Base-by-base conservation (phyloP, 1,284 basidiomycete genomes). In the Hortiboletus rubellus region DNA sequence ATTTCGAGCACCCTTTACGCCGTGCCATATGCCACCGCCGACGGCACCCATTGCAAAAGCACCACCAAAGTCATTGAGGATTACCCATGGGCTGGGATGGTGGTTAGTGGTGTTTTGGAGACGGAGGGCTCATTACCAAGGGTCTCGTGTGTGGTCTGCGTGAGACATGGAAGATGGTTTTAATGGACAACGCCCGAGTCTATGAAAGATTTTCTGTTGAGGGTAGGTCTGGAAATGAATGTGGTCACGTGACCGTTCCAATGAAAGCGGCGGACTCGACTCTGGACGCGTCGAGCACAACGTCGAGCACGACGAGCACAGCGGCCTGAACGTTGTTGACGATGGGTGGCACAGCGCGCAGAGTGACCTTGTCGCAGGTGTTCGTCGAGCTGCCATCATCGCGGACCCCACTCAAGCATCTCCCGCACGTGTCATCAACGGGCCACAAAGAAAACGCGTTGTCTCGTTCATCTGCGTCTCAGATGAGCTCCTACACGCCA, bases 11-110 rank as follows among this genome's bases (percentile, higher is more conserved):
- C 96, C 97, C 77, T 99, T 99, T 72, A 98, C 96, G 64, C 95
- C 94, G 77, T 99, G 96, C 96, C 96, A 99, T 71, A 99, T 95
- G 64, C 93, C 94, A 67, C 96, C 94, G 66, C 95, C 95, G 50
- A 96, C 87, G 24, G 93, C 92, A 72, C 94, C 94, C 94, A 96
- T 96, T 37, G 94, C 86, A 72, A 95, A 96, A 18, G 95, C 96
- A 65, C 94, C 96, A 64, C 96, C 96, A 74, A 97, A 96, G 79
- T 99, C 96, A 79, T 94, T 98, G 64, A 99, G 87, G 74, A 99
- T 94, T 55, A 98, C 96, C 92, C 94, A 98, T 66, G 96, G 96
- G 77, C 96, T 96, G 66, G 0, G 22, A 50, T 17, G 50, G 48
- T 5, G n/a, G 52, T 63, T 36, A 64, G 51, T 7, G 2, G 31